These are phyloP conservation scores for Pleurostoma richardsiae DNA, from an alignment of 2,329 filamentous ascomycete genomes.

Conservation along the genomic window DNA sequence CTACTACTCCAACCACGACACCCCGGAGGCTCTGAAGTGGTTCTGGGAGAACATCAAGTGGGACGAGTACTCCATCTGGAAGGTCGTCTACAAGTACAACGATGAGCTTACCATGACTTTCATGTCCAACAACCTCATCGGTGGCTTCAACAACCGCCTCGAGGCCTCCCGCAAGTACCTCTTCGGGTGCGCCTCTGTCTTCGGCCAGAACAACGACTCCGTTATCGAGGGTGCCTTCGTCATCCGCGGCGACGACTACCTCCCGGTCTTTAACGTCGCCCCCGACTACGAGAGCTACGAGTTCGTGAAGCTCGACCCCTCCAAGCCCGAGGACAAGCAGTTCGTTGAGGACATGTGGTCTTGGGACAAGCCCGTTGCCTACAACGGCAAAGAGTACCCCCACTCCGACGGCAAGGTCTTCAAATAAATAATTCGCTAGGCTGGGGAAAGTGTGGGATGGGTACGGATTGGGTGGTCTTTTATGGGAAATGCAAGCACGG, in stretches of 20 bases:
- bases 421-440: constrained; percentile 63
- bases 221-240: constrained; percentile 92
- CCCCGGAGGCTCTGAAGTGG: constrained; percentile 81
- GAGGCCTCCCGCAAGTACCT: constrained; percentile 98
- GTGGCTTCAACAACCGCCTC: constrained; percentile 95
- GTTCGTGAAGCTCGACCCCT: constrained; percentile 93
- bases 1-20: constrained; percentile 95
- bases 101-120: constrained; percentile 94
- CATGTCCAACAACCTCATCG: constrained; percentile 99
- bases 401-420: constrained; percentile 96
- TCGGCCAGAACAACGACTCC: constrained; percentile 82
- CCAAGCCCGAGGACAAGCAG: constrained; percentile 76
- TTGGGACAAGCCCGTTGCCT: constrained; percentile 79
- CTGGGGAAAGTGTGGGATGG: constrained; percentile 5
- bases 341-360: constrained; percentile 85
- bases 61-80: constrained; percentile 94
- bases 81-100: constrained; percentile 97
- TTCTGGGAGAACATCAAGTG: constrained; percentile 97
- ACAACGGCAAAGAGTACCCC: constrained; percentile 83
- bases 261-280: constrained; percentile 90
- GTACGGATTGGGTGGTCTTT: constrained; percentile 5
- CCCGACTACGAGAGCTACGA: constrained; percentile 95
- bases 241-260: constrained; percentile 83
- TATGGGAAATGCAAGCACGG: too few species aligned
- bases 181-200: constrained; percentile 88